Percentiles rank a stretch among this genome's conserved stretches.
Evolutionary conservation across 768 basidiomycete species (phyloP).

Genomic region (Rhodocollybia butyracea): DNA sequence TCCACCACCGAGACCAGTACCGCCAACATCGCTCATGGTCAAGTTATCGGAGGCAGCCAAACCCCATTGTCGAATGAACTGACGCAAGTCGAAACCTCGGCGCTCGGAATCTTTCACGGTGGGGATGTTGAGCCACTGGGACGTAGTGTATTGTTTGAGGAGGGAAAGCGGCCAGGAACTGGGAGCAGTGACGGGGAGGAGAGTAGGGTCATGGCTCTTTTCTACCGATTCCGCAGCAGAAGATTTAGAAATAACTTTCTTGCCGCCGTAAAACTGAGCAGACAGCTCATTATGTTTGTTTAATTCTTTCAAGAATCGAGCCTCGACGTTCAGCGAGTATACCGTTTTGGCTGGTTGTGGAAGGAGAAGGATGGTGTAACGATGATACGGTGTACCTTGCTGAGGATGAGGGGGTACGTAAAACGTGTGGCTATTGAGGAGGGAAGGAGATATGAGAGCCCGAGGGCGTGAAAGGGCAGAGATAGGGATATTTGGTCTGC

Average conservation of each 20-base stretch:
- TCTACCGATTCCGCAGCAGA: not conserved
- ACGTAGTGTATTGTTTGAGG: slow-evolving; percentile 12
- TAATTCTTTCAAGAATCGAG: slow-evolving; percentile 1
- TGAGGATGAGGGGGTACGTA: slow-evolving; percentile 94
- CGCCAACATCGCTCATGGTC: not conserved
- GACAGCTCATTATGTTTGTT: not conserved
- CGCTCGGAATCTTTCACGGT: slow-evolving; percentile 45
- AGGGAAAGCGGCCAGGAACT: slow-evolving; percentile 9
- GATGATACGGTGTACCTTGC: slow-evolving; percentile 85
- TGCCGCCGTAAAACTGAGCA: not conserved
- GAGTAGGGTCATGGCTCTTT: not conserved
- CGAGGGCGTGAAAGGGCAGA: slow-evolving; percentile 41
- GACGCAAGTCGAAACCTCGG: slow-evolving; percentile 61
- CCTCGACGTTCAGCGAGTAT: slow-evolving; percentile 10
- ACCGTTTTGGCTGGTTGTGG: slow-evolving; percentile 46
- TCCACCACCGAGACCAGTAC: not conserved
- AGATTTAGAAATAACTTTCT: not conserved
- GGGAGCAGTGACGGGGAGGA: slow-evolving; percentile 11
- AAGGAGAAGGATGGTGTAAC: slow-evolving; percentile 76
- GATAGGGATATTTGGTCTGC: slow-evolving; percentile 80
- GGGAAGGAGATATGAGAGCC: not conserved
- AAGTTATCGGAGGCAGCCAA: slow-evolving; percentile 37
- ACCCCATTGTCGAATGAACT: slow-evolving; percentile 54
- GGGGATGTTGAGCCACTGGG: slow-evolving; percentile 40
- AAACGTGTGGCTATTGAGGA: slow-evolving; percentile 52